Percentiles rank a stretch among this genome's conserved stretches.
Conservation (phyloP, 2,329 filamentous ascomycete genomes). For the Alternaria gansuensis region DNA sequence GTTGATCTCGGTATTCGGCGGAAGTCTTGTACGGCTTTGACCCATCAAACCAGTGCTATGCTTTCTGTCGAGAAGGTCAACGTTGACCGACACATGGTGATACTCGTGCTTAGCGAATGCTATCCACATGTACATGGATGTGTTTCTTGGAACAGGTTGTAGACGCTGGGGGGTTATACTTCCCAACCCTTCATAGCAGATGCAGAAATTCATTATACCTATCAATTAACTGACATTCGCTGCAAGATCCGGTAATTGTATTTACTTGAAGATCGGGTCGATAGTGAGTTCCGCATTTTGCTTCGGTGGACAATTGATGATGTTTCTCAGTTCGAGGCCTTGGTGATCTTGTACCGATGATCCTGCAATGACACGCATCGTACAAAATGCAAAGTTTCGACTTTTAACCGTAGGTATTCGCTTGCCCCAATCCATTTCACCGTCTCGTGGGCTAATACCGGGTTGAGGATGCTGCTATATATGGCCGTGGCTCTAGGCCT, state of each 20-base stretch:
- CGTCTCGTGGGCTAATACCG: not conserved
- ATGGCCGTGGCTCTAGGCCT: not conserved
- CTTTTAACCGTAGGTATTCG: not conserved
- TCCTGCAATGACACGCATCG: not conserved
- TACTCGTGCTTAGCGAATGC: too few relatives aligned
- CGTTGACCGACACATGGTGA: too few relatives aligned
- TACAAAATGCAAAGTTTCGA: not conserved
- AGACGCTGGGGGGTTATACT: too few relatives aligned
- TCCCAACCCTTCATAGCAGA: too few relatives aligned
- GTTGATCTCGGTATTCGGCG: accelerated
- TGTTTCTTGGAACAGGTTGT: too few relatives aligned
- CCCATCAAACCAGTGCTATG: too few relatives aligned
- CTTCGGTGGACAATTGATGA: not conserved
- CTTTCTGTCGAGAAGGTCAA: too few relatives aligned
- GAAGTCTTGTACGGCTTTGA: not conserved
- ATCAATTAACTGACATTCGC: not conserved
- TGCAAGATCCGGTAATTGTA: accelerated
- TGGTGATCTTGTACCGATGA: not conserved
- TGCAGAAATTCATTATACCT: too few relatives aligned
- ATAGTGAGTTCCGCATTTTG: not conserved
- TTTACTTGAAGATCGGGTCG: not conserved
- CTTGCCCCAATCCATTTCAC: not conserved
- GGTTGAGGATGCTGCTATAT: not conserved
- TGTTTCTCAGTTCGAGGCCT: not conserved
- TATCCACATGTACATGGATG: too few relatives aligned